Evolutionary conservation across 2,329 filamentous ascomycete genomes (phyloP).

Genomic region (Penicillium capsulatum): DNA sequence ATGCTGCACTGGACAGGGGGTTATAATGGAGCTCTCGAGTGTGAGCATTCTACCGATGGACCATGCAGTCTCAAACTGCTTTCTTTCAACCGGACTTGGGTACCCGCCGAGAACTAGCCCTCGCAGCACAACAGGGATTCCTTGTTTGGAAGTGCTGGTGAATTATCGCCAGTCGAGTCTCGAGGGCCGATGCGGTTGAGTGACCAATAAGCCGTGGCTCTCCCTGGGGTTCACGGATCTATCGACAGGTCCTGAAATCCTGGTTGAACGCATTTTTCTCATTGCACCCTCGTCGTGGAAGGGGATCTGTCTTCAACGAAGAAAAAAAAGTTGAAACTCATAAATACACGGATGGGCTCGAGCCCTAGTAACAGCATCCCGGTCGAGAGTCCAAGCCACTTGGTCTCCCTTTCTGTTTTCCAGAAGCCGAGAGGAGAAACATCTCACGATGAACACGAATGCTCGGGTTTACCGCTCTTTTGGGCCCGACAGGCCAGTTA

Average conservation of each 20-base stretch:
- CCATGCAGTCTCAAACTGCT: background rate
- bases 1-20: no score
- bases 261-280: no score
- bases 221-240: no score
- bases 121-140: background rate
- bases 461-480: slow-evolving; percentile 21
- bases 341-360: no score
- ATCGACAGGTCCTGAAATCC: no score
- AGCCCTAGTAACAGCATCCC: slow-evolving; percentile 15
- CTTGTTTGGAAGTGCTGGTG: background rate
- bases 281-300: no score
- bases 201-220: background rate
- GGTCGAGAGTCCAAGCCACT: slow-evolving; percentile 12
- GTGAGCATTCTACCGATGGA: background rate
- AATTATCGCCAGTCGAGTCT: slow-evolving; percentile 1
- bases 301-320: no score
- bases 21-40: slow-evolving; percentile 3
- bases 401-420: slow-evolving; percentile 11
- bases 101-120: slow-evolving; percentile 1
- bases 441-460: slow-evolving; percentile 8
- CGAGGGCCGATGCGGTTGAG: background rate
- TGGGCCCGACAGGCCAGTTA: slow-evolving; percentile 1
- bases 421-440: slow-evolving; percentile 10
- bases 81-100: no score
- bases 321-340: no score